Base-by-base conservation (phyloP, 2,329 filamentous ascomycete genomes). In the Aplosporella prunicola region DNA sequence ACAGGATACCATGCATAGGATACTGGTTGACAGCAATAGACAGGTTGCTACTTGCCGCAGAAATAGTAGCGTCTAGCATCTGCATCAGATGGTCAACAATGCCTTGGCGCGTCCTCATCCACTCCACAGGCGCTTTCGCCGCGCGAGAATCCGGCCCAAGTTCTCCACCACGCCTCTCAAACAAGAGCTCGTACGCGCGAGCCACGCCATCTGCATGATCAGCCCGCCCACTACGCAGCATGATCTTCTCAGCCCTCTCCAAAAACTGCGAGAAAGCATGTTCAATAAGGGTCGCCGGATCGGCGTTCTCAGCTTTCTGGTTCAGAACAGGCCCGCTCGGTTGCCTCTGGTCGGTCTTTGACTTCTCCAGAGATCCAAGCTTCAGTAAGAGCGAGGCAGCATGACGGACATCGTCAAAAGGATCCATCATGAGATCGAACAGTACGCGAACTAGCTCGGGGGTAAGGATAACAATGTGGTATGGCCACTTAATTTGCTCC, bases 201-300 rank as follows among this genome's bases (percentile, higher is more conserved):
- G 88, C 89, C 32, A 91, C 79, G 8, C 89, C 89, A 60, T 98
- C 89, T 1, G 88, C 87, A 56, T 94, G 85, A 53, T 96, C 88
- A 9, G 87, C 89, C 43, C 91, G 74, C 15, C 85, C 85, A 4
- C 86, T 93, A 17, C 64, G 67, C 15, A 77, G 69, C 41, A 84
- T 79, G 22, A 74, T 63, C 4, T 61, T 57, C 40, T 80, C 72
- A 1, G 64, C 65, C 20, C 59, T 50, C 8, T 44, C 27, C 7
- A 63, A 38, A 18, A 59, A 60, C 2, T 30, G 44, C 16, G 47
- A 44, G 23, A 55, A 44, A 9, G 33, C 42, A 18, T 24, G 32
- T 5, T 28, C 26, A 4, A 35, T 27, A 4, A 35, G 27, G 8
- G 13, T 5, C 6, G 26, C 22, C 5, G 25, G 24, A 10, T 38